phyloP scores from a whole-genome alignment of 768 basidiomycete species.

The Myochromella boudieri region DNA sequence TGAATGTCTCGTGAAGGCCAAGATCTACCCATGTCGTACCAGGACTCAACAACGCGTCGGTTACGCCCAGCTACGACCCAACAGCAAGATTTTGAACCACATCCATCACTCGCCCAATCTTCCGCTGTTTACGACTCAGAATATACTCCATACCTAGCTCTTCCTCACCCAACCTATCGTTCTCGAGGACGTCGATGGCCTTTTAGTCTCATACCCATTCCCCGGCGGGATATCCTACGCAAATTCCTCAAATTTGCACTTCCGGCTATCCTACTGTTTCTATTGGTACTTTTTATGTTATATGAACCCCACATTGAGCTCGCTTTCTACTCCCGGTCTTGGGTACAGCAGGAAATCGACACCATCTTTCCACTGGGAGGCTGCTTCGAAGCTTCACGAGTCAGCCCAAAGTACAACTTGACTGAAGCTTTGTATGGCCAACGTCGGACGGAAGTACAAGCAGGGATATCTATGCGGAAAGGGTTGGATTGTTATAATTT shows the following conservation, averaged over 20 bases:
- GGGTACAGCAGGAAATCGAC: slow-evolving; percentile 76
- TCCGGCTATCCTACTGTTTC: slow-evolving; percentile 33
- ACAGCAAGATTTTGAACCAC: slow-evolving; percentile 16
- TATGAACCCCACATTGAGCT: slow-evolving; percentile 89
- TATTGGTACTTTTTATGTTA: slow-evolving; percentile 51
- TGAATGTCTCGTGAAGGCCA: too few species aligned
- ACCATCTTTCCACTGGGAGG: slow-evolving; percentile 61
- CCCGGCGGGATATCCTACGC: slow-evolving; percentile 33
- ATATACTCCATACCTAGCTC: slow-evolving; percentile 18
- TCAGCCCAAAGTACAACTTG: slow-evolving; percentile 69
- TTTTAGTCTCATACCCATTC: slow-evolving; percentile 21
- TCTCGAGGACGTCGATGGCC: slow-evolving; percentile 25
- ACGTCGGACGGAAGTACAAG: slow-evolving; percentile 69
- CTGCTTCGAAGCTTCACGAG: slow-evolving; percentile 66
- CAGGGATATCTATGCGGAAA: slow-evolving; percentile 74
- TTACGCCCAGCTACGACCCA: slow-evolving; percentile 25
- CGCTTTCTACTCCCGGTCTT: slow-evolving; percentile 71
- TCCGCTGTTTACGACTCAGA: slow-evolving; percentile 18
- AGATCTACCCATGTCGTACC: slow-evolving; percentile 38
- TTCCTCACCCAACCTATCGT: slow-evolving; percentile 23
- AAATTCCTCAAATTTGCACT: slow-evolving; percentile 44
- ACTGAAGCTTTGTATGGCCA: slow-evolving; percentile 63
- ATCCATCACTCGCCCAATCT: slow-evolving; percentile 16
- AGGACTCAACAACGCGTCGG: slow-evolving; percentile 29
- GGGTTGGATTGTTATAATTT: slow-evolving; percentile 94